Conservation (phyloP, 2,329 filamentous ascomycete species). For the Paracoccidioides lutzii region DNA sequence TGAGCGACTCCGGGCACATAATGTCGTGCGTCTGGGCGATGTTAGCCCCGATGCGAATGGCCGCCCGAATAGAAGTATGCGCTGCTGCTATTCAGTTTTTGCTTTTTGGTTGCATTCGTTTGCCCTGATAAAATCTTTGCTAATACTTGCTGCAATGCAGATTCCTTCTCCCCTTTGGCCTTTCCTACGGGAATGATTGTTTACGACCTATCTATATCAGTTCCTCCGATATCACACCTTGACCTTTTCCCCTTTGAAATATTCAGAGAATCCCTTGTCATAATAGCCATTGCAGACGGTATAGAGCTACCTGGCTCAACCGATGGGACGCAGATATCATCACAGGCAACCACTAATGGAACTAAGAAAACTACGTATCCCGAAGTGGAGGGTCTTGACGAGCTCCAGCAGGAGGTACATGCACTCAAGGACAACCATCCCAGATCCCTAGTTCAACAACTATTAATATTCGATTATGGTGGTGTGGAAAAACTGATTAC, state of each 20-base stretch:
- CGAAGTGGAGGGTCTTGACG: constrained; percentile 24
- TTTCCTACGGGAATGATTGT: constrained; percentile 77
- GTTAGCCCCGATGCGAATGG: constrained; percentile 59
- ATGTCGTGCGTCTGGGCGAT: constrained; percentile 72
- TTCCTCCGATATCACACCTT: constrained; percentile 66
- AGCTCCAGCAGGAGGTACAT: constrained; percentile 51
- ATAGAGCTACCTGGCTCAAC: constrained; percentile 47
- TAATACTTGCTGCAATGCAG: constrained; percentile 34
- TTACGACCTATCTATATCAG: constrained; percentile 73
- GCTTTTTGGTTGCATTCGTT: not conserved
- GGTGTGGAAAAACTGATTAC: constrained; percentile 42
- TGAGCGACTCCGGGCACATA: constrained; percentile 61
- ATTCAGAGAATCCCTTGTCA: constrained; percentile 68
- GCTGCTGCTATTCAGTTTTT: not conserved
- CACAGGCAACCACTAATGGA: not conserved
- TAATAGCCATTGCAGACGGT: constrained; percentile 78
- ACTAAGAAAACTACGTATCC: constrained; percentile 21
- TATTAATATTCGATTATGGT: constrained; percentile 67
- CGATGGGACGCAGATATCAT: constrained; percentile 5
- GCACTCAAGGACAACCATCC: constrained; percentile 59
- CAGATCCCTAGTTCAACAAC: constrained; percentile 62
- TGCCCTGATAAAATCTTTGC: constrained; percentile 3
- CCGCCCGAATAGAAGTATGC: constrained; percentile 71
- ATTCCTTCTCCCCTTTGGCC: constrained; percentile 84
- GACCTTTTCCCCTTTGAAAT: constrained; percentile 79